Evolutionary conservation across 768 basidiomycete genomes (phyloP).

Genomic region (Fistulinella prunicolor): DNA sequence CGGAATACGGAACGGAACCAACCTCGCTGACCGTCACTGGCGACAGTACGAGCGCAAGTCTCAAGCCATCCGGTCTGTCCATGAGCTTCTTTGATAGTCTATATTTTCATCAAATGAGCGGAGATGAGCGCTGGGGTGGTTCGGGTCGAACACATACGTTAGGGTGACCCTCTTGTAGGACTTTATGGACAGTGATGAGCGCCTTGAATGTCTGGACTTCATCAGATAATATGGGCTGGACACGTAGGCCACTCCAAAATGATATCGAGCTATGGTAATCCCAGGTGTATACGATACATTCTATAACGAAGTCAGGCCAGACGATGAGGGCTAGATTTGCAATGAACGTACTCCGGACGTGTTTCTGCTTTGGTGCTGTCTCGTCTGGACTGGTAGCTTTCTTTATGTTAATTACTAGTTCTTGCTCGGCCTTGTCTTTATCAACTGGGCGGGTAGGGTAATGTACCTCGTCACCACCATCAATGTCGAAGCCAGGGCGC

Average conservation of each 20-base stretch:
- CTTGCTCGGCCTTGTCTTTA: constrained; percentile 96
- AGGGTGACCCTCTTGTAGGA: constrained; percentile 96
- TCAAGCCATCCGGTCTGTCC: constrained; percentile 98
- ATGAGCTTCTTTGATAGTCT: constrained; percentile 97
- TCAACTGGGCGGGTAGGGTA: constrained; percentile 97
- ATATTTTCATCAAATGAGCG: constrained; percentile 13
- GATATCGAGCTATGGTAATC: constrained; percentile 98
- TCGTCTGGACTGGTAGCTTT: constrained; percentile 97
- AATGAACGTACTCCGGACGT: constrained; percentile 83
- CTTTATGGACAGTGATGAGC: constrained; percentile 95
- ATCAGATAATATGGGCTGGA: constrained; percentile 95
- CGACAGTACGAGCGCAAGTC: constrained; percentile 90
- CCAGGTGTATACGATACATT: constrained; percentile 99
- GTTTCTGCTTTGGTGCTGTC: constrained; percentile 97
- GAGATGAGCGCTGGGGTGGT: constrained; percentile 1
- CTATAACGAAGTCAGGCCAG: constrained; percentile 41
- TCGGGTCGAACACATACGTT: constrained; percentile 48
- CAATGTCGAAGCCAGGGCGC: constrained; percentile 58
- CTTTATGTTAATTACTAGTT: constrained; percentile 94
- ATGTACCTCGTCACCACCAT: constrained; percentile 73
- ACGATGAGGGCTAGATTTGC: constrained; percentile 8
- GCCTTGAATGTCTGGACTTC: constrained; percentile 99
- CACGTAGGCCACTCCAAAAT: constrained; percentile 96
- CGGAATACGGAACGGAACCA: constrained; percentile 1
- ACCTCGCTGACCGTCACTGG: constrained; percentile 78